phyloP scores from a whole-genome alignment of 352 stramenopile genomes.

The Halophytophthora batemanensis region DNA sequence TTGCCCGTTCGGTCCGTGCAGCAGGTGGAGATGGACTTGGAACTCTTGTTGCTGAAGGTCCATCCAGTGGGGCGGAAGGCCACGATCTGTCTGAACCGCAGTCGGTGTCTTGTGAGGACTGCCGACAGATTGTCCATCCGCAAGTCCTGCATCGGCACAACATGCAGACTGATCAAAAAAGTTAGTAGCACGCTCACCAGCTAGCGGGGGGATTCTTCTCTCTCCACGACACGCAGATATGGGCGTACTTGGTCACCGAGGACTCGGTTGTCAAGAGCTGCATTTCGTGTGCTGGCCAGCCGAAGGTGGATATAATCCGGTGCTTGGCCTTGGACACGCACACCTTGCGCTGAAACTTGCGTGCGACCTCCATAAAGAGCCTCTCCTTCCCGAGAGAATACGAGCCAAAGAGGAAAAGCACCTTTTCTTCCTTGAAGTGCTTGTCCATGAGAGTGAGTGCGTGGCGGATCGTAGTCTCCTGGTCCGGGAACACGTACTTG shows the following conservation, averaged over 20 bases:
- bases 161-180: constrained; percentile 70
- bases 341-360: constrained; percentile 66
- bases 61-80: constrained; percentile 95
- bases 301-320: constrained; percentile 86
- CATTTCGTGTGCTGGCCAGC: constrained; percentile 81
- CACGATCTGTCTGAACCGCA: constrained; percentile 82
- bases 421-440: constrained; percentile 49
- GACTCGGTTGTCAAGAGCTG: constrained; percentile 85
- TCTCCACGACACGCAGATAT: background rate
- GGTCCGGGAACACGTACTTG: constrained; percentile 93
- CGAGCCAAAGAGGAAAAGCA: constrained; percentile 94
- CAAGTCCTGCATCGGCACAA: constrained; percentile 92
- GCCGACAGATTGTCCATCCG: constrained; percentile 88
- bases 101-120: constrained; percentile 61
- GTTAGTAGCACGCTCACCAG: background rate
- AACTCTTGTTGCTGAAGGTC: constrained; percentile 70
- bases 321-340: constrained; percentile 76
- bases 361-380: constrained; percentile 94
- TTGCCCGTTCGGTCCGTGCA: constrained; percentile 78
- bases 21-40: constrained; percentile 56
- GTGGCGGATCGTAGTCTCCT: constrained; percentile 70
- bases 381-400: constrained; percentile 98
- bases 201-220: constrained; percentile 1
- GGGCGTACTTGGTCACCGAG: constrained; percentile 59
- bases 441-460: constrained; percentile 57